phyloP scores from a whole-genome alignment of 352 stramenopile species.

The Phytopythium aichiense region DNA sequence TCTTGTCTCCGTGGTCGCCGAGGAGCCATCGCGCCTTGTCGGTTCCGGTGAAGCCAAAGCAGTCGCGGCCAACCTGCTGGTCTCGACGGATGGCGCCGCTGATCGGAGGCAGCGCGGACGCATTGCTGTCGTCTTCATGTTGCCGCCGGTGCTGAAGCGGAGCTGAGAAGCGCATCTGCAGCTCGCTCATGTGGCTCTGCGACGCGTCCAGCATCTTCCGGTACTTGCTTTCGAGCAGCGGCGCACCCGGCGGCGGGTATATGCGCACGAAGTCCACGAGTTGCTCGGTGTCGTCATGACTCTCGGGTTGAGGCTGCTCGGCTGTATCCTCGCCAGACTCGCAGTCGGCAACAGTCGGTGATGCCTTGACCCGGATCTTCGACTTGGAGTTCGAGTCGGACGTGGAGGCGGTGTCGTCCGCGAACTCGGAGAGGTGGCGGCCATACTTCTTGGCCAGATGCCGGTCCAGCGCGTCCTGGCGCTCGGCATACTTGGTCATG shows the following conservation, averaged over 20 bases:
- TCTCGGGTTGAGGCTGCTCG: slow-evolving; percentile 8
- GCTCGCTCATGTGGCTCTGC: slow-evolving; percentile 72
- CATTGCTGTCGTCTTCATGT: slow-evolving; percentile 26
- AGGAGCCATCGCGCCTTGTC: slow-evolving; percentile 65
- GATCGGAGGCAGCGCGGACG: slow-evolving; percentile 37
- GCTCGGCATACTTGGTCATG: slow-evolving; percentile 55
- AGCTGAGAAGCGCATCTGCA: slow-evolving; percentile 75
- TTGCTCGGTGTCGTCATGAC: slow-evolving; percentile 28
- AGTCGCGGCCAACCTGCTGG: slow-evolving; percentile 51
- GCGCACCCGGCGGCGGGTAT: slow-evolving; percentile 46
- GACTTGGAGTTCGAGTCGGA: not conserved
- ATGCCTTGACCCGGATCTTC: not conserved
- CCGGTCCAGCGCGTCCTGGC: slow-evolving; percentile 58
- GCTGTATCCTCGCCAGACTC: not conserved
- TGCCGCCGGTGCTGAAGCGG: slow-evolving; percentile 70
- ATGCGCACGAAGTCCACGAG: slow-evolving; percentile 68
- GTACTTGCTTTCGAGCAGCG: slow-evolving; percentile 52
- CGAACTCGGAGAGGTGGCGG: not conserved
- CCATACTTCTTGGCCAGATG: slow-evolving; percentile 71
- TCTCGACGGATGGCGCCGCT: slow-evolving; percentile 54
- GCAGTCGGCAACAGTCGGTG: not conserved
- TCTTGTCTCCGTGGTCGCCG: slow-evolving; percentile 42
- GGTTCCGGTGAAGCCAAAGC: slow-evolving; percentile 75
- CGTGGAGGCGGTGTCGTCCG: no score
- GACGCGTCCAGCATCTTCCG: slow-evolving; percentile 78